Conservation (phyloP, 148 eudicot genomes). For the Chenopodium suecicum region DNA sequence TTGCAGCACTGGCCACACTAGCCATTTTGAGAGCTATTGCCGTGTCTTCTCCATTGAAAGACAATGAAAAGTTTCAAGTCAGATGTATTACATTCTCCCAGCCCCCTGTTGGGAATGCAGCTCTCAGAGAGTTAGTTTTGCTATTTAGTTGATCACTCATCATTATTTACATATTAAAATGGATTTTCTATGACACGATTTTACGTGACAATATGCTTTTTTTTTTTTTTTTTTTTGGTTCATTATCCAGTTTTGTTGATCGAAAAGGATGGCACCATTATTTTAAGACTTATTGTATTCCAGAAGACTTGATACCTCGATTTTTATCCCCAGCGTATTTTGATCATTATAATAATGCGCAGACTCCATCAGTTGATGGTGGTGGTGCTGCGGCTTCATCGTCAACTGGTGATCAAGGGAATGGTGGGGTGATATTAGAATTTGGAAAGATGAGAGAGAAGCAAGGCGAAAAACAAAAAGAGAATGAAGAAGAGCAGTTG, state of each 20-base stretch:
- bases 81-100: slow-evolving; percentile 98
- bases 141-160: not conserved
- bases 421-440: slow-evolving; percentile 40
- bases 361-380: slow-evolving; percentile 34
- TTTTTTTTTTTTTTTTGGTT: not conserved
- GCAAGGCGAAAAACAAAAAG: slow-evolving; percentile 43
- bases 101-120: slow-evolving; percentile 99
- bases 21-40: slow-evolving; percentile 92
- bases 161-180: not conserved
- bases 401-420: slow-evolving; percentile 32
- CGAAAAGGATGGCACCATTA: slow-evolving; percentile 93
- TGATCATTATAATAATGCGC: slow-evolving; percentile 92
- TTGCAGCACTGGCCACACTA: slow-evolving; percentile 95
- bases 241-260: slow-evolving; percentile 69
- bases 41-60: slow-evolving; percentile 57
- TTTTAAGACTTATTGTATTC: slow-evolving; percentile 95
- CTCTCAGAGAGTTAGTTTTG: slow-evolving; percentile 80
- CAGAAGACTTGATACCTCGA: slow-evolving; percentile 96
- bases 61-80: slow-evolving; percentile 73
- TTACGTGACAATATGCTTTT: slow-evolving; percentile 6
- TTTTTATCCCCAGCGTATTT: slow-evolving; percentile 95
- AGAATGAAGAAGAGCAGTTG: slow-evolving; percentile 69
- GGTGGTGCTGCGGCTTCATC: slow-evolving; percentile 32
- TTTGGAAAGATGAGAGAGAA: slow-evolving; percentile 47
- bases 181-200: not conserved